A percentile compares a stretch with the other conserved stretches of the same genome.
Conservation (phyloP, 1,284 basidiomycete species). For the Moniliophthora roreri region DNA sequence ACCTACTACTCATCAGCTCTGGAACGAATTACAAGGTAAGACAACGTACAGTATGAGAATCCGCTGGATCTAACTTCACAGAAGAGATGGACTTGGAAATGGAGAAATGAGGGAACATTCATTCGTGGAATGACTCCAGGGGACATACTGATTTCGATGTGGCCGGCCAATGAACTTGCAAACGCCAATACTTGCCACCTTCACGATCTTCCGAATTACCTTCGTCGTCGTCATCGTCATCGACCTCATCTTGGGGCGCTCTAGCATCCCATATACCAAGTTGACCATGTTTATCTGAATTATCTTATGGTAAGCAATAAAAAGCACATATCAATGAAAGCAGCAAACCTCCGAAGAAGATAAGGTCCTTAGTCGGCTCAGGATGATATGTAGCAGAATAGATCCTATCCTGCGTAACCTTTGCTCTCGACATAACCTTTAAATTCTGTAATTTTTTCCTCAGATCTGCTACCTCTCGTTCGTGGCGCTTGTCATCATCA, state of each 20-base stretch:
- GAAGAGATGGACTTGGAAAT: conserved; percentile 58
- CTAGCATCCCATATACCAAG: conserved; percentile 82
- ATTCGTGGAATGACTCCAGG: too few species aligned
- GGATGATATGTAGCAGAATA: conserved; percentile 80
- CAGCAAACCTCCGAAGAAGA: conserved; percentile 72
- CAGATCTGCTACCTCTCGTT: conserved; percentile 48
- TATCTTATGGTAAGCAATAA: background rate
- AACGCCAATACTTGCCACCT: conserved; percentile 74
- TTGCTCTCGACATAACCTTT: conserved; percentile 68
- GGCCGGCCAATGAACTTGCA: conserved; percentile 81
- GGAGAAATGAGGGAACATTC: background rate
- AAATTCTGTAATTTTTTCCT: conserved; percentile 52
- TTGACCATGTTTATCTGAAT: conserved; percentile 72
- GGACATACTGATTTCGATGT: conserved; percentile 54
- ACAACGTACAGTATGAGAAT: conserved; percentile 63
- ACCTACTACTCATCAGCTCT: conserved; percentile 40
- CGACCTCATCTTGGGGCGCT: conserved; percentile 59
- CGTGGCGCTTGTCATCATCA: conserved; percentile 44
- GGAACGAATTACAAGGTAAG: conserved; percentile 19
- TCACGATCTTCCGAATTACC: conserved; percentile 41
- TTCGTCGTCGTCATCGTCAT: conserved; percentile 61
- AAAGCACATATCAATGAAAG: background rate
- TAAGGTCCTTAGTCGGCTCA: conserved; percentile 74
- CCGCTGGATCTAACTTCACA: conserved; percentile 70
- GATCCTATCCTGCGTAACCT: conserved; percentile 70